A percentile compares a stretch with the other conserved stretches of the same genome.
phyloP scores from a whole-genome alignment of 805 yeast genomes.

The Suhomyces emberorum region DNA sequence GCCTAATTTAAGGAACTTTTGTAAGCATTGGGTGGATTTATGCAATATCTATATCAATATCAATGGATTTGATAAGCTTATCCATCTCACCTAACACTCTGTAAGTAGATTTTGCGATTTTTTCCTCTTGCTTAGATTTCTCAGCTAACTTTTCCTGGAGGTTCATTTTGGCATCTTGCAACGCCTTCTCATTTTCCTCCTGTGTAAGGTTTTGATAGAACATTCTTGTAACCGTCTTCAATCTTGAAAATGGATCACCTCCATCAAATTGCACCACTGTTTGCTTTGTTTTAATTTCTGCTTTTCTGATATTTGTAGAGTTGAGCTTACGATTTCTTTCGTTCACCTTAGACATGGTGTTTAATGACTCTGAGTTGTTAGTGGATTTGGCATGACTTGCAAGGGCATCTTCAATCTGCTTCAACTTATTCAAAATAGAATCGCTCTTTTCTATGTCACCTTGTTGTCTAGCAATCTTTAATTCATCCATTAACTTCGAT shows the following conservation, averaged over 20 bases:
- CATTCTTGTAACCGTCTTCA: slow-evolving; percentile 82
- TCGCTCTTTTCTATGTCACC: slow-evolving; percentile 39
- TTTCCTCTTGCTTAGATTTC: slow-evolving; percentile 42
- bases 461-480: slow-evolving; percentile 67
- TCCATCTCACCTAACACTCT: slow-evolving; percentile 59
- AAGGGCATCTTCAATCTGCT: slow-evolving; percentile 46
- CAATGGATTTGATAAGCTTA: slow-evolving; percentile 43
- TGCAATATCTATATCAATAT: slow-evolving; percentile 19
- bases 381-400: slow-evolving; percentile 35
- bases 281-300: slow-evolving; percentile 57
- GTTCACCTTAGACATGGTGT: slow-evolving; percentile 67
- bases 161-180: slow-evolving; percentile 49
- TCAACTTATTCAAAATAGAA: slow-evolving; percentile 34
- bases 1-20: too few relatives aligned
- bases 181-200: slow-evolving; percentile 58
- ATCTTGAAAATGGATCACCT: slow-evolving; percentile 82
- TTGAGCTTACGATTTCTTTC: slow-evolving; percentile 83
- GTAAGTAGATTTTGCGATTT: slow-evolving; percentile 49
- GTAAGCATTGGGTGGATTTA: too few relatives aligned
- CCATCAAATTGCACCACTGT: slow-evolving; percentile 40
- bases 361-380: slow-evolving; percentile 37
- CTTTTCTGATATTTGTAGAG: slow-evolving; percentile 70
- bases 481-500: slow-evolving; percentile 66
- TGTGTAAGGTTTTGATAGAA: slow-evolving; percentile 63
- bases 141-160: slow-evolving; percentile 39